Percentiles rank a stretch among this genome's conserved stretches.
Evolutionary conservation across 2,329 filamentous ascomycete genomes (phyloP).

Genomic region (Bipolaris sorokiniana): DNA sequence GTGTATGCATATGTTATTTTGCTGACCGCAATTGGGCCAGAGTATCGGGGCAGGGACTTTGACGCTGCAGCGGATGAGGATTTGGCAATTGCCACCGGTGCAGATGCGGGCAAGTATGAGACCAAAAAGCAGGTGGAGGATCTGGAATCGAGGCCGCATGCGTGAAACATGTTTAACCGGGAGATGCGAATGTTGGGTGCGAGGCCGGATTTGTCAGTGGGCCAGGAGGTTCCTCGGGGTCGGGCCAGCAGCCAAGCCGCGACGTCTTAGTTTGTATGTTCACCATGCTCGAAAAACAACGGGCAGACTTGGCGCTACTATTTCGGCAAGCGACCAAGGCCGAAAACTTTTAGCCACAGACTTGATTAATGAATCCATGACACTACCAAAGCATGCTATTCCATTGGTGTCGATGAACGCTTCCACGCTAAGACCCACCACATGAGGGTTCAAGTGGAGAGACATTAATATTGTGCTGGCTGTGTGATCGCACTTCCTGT

Average conservation of each 20-base stretch:
- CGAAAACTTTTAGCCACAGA: no score
- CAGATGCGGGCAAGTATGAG: conserved; percentile 15
- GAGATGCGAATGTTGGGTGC: neutral
- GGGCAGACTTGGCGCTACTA: no score
- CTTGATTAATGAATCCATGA: no score
- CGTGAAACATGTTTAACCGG: neutral
- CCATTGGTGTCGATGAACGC: no score
- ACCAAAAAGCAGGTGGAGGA: conserved; percentile 16
- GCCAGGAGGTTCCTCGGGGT: neutral
- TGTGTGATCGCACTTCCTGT: neutral
- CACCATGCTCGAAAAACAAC: no score
- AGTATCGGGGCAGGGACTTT: conserved; percentile 50
- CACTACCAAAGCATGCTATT: no score
- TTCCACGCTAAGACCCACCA: no score
- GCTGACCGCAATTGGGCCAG: conserved; percentile 67
- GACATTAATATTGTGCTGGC: neutral
- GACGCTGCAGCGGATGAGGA: conserved; percentile 44
- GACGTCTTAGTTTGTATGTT: no score
- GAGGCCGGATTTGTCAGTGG: neutral
- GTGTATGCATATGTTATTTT: conserved; percentile 71
- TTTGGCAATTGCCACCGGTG: conserved; percentile 36
- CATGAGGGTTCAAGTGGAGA: neutral
- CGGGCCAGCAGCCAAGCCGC: no score
- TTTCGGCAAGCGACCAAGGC: no score
- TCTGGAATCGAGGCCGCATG: conserved; percentile 1